A percentile compares a stretch with the other conserved stretches of the same genome.
phyloP scores from a whole-genome alignment of 768 basidiomycete genomes.

The Boletus patriciae region DNA sequence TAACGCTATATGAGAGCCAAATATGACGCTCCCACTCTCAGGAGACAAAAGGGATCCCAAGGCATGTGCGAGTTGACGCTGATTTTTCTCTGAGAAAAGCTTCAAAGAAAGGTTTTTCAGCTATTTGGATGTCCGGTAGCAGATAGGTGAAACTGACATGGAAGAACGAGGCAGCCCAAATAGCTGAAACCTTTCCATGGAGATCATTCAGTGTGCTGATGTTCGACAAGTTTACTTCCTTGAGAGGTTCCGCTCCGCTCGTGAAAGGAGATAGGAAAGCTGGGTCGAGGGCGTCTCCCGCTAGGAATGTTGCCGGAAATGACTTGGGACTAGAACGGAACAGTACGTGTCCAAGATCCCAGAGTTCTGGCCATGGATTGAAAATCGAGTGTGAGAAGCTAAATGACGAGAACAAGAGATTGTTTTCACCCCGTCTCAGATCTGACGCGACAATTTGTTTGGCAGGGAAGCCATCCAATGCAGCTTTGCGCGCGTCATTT shows the following conservation, averaged over 20 bases:
- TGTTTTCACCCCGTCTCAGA: conserved; percentile 34
- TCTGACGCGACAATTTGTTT: conserved; percentile 41
- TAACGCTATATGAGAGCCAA: conserved; percentile 29
- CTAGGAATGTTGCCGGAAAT: conserved; percentile 55
- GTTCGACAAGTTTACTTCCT: conserved; percentile 26
- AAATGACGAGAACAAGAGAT: not conserved
- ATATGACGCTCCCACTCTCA: conserved; percentile 30
- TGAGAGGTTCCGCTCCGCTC: conserved; percentile 15
- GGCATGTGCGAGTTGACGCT: conserved; percentile 24
- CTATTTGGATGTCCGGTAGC: conserved; percentile 21
- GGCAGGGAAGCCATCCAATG: conserved; percentile 43
- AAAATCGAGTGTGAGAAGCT: not conserved
- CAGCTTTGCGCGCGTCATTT: conserved; percentile 40
- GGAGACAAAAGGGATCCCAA: conserved; percentile 30
- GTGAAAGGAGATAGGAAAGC: conserved; percentile 38
- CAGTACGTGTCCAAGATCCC: conserved; percentile 61
- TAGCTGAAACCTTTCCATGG: conserved; percentile 46
- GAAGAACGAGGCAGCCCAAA: conserved; percentile 53
- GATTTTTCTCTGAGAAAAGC: conserved; percentile 30
- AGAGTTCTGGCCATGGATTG: conserved; percentile 44
- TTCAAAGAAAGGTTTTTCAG: conserved; percentile 24
- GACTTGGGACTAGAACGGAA: conserved; percentile 52
- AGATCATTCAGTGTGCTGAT: conserved; percentile 46
- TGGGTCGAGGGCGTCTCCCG: conserved; percentile 55
- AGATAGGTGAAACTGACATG: conserved; percentile 19